Conservation (phyloP, 371 early-diverging fungal species). For the Syncephalastrum contaminatum region DNA sequence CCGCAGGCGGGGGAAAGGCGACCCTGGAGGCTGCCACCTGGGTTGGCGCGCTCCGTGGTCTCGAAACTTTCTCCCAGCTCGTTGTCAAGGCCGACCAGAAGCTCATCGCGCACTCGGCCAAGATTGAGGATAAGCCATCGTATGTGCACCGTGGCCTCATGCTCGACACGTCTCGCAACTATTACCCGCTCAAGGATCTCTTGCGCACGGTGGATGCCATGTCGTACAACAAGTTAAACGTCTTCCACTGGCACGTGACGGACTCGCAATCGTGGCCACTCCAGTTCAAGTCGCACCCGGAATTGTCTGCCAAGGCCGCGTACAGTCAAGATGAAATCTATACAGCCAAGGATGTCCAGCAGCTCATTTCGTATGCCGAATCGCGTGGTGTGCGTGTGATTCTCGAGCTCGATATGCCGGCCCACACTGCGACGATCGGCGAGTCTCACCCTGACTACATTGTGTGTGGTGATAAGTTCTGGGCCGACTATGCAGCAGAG, state of each 20-base stretch:
- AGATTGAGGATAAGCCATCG: slow-evolving; percentile 68
- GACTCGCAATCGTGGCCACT: slow-evolving; percentile 82
- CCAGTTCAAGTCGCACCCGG: slow-evolving; percentile 61
- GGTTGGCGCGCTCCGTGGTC: slow-evolving; percentile 78
- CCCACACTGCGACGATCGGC: slow-evolving; percentile 61
- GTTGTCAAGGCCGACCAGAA: slow-evolving; percentile 27
- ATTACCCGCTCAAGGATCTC: slow-evolving; percentile 59
- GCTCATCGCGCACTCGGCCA: slow-evolving; percentile 51
- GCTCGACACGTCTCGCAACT: slow-evolving; percentile 80
- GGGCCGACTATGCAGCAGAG: slow-evolving; percentile 58
- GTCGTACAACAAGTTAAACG: slow-evolving; percentile 79
- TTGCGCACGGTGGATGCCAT: slow-evolving; percentile 73
- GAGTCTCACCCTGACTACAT: slow-evolving; percentile 49
- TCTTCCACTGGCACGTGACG: slow-evolving; percentile 82
- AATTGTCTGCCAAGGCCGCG: slow-evolving; percentile 65
- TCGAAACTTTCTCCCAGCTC: slow-evolving; percentile 78
- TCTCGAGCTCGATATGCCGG: slow-evolving; percentile 82
- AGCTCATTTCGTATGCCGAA: slow-evolving; percentile 61
- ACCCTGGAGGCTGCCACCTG: slow-evolving; percentile 64
- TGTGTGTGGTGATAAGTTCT: slow-evolving; percentile 44
- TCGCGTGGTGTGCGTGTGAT: slow-evolving; percentile 77
- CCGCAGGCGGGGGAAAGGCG: slow-evolving; percentile 42
- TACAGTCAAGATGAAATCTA: slow-evolving; percentile 60
- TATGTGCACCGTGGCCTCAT: slow-evolving; percentile 75
- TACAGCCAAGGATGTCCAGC: slow-evolving; percentile 56